Evolutionary conservation across 768 basidiomycete species (phyloP).

Genomic region (Trametes meyenii): DNA sequence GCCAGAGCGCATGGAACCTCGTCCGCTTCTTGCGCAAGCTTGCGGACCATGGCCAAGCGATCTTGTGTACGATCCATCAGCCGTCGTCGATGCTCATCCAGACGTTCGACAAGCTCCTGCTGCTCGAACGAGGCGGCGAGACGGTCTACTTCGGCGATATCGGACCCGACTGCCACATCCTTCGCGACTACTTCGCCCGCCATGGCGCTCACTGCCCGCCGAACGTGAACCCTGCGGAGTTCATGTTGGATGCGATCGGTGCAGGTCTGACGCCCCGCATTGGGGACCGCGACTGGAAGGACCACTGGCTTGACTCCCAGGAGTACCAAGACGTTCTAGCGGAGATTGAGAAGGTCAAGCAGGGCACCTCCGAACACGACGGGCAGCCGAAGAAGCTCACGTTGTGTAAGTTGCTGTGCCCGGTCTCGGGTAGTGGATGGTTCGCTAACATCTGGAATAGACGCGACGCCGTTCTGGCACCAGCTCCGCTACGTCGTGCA

Average conservation of each 20-base stretch:
- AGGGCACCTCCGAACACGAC: constrained; percentile 6
- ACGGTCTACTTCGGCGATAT: constrained; percentile 96
- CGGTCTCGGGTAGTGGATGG: not conserved
- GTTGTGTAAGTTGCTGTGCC: constrained; percentile 23
- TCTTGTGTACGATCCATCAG: constrained; percentile 90
- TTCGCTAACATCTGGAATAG: constrained; percentile 44
- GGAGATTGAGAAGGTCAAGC: constrained; percentile 49
- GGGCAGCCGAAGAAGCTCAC: constrained; percentile 12
- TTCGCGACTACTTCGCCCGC: constrained; percentile 76
- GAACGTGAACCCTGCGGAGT: constrained; percentile 76
- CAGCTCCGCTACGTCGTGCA: constrained; percentile 70
- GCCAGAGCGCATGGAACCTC: constrained; percentile 77
- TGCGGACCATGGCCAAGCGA: constrained; percentile 84
- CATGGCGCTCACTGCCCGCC: constrained; percentile 75
- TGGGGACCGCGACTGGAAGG: constrained; percentile 83
- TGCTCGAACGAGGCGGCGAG: constrained; percentile 78
- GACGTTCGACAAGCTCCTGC: constrained; percentile 74
- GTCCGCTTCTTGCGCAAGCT: constrained; percentile 82
- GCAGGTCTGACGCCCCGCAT: constrained; percentile 75
- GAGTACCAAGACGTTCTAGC: constrained; percentile 48
- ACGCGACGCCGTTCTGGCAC: constrained; percentile 75
- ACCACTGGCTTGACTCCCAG: constrained; percentile 77
- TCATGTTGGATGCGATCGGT: constrained; percentile 86
- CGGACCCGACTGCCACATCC: constrained; percentile 66
- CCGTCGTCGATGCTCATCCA: constrained; percentile 87